These are phyloP conservation scores for Wallacemonas sp. DNA, from an alignment of 208 protist genomes.

Conservation along the genomic window DNA sequence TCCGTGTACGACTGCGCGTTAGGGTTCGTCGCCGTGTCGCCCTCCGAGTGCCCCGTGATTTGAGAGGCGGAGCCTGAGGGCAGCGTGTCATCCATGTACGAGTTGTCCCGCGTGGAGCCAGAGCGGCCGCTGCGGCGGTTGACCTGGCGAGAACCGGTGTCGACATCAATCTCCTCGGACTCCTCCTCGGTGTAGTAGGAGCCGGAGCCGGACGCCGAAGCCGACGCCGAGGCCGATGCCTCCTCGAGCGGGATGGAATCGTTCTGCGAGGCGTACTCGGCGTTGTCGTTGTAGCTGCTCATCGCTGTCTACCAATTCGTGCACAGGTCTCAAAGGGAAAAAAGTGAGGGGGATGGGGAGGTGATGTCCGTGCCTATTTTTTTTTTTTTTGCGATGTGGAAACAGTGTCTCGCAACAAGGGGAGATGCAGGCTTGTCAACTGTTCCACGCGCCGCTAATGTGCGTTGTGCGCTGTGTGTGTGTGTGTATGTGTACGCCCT, in stretches of 20 bases:
- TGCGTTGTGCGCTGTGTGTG: too few species aligned
- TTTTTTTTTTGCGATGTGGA: too few species aligned
- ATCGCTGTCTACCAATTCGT: slow-evolving; percentile 35
- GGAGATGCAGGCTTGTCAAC: too few species aligned
- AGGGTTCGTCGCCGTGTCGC: slow-evolving; percentile 20
- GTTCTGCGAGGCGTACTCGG: slow-evolving; percentile 44
- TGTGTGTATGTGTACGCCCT: too few species aligned
- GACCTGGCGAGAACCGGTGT: neutral
- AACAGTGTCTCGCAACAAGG: too few species aligned
- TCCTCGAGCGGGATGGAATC: slow-evolving; percentile 57
- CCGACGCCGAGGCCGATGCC: slow-evolving; percentile 18
- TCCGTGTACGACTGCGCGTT: slow-evolving; percentile 15
- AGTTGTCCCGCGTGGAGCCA: slow-evolving; percentile 4
- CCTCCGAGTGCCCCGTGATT: slow-evolving; percentile 13
- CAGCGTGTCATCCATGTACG: slow-evolving; percentile 11
- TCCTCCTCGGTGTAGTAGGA: slow-evolving; percentile 48
- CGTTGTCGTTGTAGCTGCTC: slow-evolving; percentile 71
- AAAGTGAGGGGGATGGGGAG: too few species aligned
- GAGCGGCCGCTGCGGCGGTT: neutral
- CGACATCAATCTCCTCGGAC: slow-evolving; percentile 14
- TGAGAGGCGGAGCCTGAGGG: slow-evolving; percentile 20
- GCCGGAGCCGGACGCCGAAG: slow-evolving; percentile 18
- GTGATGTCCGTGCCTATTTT: too few species aligned
- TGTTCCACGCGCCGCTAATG: too few species aligned
- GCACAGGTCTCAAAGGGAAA: too few species aligned